Percentiles rank a stretch among this genome's conserved stretches.
These are phyloP conservation scores for Aspergillus hancockii DNA, from an alignment of 495 filamentous ascomycete genomes.

Conservation along the genomic window DNA sequence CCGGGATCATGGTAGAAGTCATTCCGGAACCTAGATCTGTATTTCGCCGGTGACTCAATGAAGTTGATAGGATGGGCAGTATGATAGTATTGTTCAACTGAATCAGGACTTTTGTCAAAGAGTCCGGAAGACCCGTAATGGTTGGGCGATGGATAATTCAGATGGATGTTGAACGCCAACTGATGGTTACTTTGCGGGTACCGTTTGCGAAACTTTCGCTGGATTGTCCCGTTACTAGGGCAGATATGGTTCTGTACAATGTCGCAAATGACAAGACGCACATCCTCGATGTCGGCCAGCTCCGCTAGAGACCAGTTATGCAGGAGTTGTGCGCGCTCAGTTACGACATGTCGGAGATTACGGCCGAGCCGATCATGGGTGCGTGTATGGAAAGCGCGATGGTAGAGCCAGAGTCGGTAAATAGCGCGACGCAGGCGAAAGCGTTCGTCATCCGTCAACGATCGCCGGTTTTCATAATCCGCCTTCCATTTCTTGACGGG, in stretches of 20 bases:
- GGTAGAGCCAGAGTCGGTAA: conserved; percentile 70
- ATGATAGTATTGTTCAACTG: conserved; percentile 26
- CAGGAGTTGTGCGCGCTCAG: conserved; percentile 53
- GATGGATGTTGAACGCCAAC: conserved; percentile 54
- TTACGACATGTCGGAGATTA: conserved; percentile 39
- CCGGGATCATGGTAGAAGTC: conserved; percentile 42
- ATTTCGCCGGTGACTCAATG: conserved; percentile 31
- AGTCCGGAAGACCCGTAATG: conserved; percentile 6
- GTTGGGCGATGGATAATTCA: conserved; percentile 42
- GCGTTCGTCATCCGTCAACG: conserved; percentile 57
- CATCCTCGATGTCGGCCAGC: conserved; percentile 59
- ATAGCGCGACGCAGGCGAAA: conserved; percentile 63
- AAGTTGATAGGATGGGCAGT: conserved; percentile 21
- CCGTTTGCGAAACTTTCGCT: conserved; percentile 57
- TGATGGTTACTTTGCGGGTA: conserved; percentile 50
- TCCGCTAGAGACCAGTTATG: conserved; percentile 57
- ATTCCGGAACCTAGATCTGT: conserved; percentile 32
- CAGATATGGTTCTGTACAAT: conserved; percentile 57
- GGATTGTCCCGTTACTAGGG: conserved; percentile 60
- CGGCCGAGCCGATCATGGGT: conserved; percentile 50
- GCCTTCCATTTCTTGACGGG: conserved; percentile 67
- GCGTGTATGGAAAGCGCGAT: conserved; percentile 56
- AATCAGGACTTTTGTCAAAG: conserved; percentile 13
- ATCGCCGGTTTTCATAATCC: conserved; percentile 61
- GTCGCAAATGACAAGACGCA: conserved; percentile 49